Evolutionary conservation across 163 green algal species (phyloP).

Genomic region (Scenedesmus sp.): DNA sequence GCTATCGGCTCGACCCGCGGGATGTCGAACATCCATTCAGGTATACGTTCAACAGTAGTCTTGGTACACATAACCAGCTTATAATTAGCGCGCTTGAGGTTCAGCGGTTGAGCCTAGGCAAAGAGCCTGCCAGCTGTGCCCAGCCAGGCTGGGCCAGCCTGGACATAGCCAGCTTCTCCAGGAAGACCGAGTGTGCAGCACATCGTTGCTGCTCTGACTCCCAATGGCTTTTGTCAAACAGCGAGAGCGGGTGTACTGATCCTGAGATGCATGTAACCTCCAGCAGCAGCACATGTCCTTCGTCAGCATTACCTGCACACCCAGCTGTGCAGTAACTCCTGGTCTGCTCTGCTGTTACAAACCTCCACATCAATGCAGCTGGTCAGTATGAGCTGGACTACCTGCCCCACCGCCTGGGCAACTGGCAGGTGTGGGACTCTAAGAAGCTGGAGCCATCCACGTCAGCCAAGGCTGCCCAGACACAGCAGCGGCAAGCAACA

Average conservation of each 20-base stretch:
- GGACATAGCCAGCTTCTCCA: background rate
- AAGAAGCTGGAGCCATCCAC: constrained; percentile 23
- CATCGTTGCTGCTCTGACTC: background rate
- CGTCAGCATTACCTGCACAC: background rate
- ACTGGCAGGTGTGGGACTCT: constrained; percentile 36
- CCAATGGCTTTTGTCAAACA: background rate
- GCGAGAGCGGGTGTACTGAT: background rate
- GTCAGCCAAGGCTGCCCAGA: background rate
- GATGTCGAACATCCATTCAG: constrained; percentile 38
- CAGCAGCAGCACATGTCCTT: background rate
- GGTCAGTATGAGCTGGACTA: constrained; percentile 50
- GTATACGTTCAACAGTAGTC: background rate
- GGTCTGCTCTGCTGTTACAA: background rate
- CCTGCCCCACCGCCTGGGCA: constrained; percentile 33
- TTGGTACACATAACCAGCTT: background rate
- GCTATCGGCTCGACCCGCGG: background rate
- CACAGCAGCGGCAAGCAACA: background rate
- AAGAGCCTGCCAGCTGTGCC: background rate
- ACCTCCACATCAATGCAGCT: background rate
- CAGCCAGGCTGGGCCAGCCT: no score
- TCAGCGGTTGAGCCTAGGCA: background rate
- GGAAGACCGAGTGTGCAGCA: background rate
- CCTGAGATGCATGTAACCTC: background rate
- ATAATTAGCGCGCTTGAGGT: background rate
- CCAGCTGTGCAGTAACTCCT: background rate